Evolutionary conservation across 148 eudicot genomes (phyloP), one percentile per base, ranked within the genome.

Genomic region (Silene uniflora): DNA sequence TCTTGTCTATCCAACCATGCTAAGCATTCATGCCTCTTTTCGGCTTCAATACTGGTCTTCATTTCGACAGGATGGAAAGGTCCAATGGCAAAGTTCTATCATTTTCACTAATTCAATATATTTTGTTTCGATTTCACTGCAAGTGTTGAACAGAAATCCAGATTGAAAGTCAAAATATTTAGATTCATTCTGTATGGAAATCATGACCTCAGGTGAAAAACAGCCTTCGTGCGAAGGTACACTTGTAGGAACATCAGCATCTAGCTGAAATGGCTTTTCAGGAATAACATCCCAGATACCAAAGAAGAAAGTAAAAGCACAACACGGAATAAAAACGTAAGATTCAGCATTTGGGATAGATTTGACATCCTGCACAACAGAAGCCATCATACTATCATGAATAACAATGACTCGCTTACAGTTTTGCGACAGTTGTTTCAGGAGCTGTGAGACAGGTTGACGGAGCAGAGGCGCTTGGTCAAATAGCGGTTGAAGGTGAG

Each of bases 81-180:
- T 68, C 83, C 83, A 11, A 81, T 59, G 19, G 66, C 74, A 18
- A 81, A 76, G 13, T 29, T 55, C 24, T 77, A 78, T 47, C 32
- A 29, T 73, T 12, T 56, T 73, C 16, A 76, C 32, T 4, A 80
- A 69, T 5, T 88, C 79, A 4, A 85, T 23, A 56, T 62, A 85
- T 42, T 67, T 61, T 10, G 84, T 83, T 16, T 88, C 87, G 2
- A 84, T 82, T 27, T 77, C 61, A 59, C 75, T 78, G 67, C 72
- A 60, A 0, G 85, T 62, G 65, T 88, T 84, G 46, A 46, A 78
- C 21, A 85, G 74, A 6, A 19, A 73, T 25, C 87, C 91, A 7
- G 84, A 75, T 13, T 61, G 47, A 12, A 71, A 67, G 9, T 80
- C 79, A 2, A 19, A 11, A 29, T 44, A 46, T 39, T 73, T 67